These are phyloP conservation scores for Ilex asprella DNA, from an alignment of 257 asterid genomes.

Conservation along the genomic window DNA sequence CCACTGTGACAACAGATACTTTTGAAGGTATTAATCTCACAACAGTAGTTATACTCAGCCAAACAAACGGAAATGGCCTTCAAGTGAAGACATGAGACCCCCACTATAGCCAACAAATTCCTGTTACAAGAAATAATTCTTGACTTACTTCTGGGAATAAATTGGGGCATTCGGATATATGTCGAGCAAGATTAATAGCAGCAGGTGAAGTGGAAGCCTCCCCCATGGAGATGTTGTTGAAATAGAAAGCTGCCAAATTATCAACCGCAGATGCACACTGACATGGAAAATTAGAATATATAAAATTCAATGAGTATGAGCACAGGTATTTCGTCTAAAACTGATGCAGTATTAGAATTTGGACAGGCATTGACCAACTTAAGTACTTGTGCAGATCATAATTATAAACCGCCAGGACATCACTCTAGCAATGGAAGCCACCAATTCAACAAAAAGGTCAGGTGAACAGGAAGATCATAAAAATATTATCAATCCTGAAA, in stretches of 20 bases:
- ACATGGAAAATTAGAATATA: background rate
- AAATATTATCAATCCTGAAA: no score
- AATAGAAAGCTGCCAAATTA: conserved; percentile 81
- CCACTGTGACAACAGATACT: no score
- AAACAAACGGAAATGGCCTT: background rate
- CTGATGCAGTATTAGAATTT: no score
- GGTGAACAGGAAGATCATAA: no score
- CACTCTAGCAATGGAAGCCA: no score
- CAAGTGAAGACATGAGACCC: background rate
- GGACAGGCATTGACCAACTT: no score
- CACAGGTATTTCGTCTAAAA: no score
- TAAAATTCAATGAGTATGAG: background rate
- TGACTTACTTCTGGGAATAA: conserved; percentile 77
- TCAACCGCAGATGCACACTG: conserved; percentile 96
- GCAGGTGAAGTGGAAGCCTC: conserved; percentile 67
- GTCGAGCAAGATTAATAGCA: conserved; percentile 74
- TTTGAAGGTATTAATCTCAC: no score
- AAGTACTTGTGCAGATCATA: no score
- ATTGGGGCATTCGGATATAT: conserved; percentile 74
- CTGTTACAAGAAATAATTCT: conserved; percentile 4
- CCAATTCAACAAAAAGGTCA: no score
- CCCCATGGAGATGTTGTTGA: conserved; percentile 74
- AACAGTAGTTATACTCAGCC: no score
- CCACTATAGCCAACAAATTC: background rate
- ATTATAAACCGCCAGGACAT: no score